phyloP scores from a whole-genome alignment of 2,329 filamentous ascomycete species.

The Mycosphaerella sp. region DNA sequence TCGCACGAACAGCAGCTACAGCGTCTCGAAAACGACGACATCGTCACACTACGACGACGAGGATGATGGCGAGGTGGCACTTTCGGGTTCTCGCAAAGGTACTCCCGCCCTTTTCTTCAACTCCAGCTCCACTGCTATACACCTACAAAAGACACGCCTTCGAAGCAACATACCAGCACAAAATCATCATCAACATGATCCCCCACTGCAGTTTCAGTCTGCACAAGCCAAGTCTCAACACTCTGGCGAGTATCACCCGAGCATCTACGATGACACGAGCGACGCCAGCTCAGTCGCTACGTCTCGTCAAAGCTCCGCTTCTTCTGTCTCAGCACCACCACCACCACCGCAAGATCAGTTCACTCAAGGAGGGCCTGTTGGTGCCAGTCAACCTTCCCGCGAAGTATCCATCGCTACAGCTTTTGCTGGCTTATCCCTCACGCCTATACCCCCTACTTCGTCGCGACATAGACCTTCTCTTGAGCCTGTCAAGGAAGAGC shows the following conservation, averaged over 20 bases:
- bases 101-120: slow-evolving; percentile 39
- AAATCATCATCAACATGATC: slow-evolving; percentile 10
- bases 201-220: slow-evolving; percentile 10
- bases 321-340: slow-evolving; percentile 18
- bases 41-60: slow-evolving; percentile 27
- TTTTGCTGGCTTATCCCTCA: slow-evolving; percentile 27
- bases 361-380: slow-evolving; percentile 22
- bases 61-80: slow-evolving; percentile 32
- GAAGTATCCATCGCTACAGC: slow-evolving; percentile 29
- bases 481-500: slow-evolving; percentile 29
- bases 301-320: slow-evolving; percentile 24
- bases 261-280: slow-evolving; percentile 18
- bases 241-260: slow-evolving; percentile 21
- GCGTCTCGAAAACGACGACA: slow-evolving; percentile 5
- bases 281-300: slow-evolving; percentile 17
- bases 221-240: slow-evolving; percentile 28
- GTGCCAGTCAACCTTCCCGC: slow-evolving; percentile 24
- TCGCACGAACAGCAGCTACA: slow-evolving; percentile 11
- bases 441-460: slow-evolving; percentile 18
- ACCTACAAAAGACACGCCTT: slow-evolving; percentile 32
- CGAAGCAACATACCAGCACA: slow-evolving; percentile 24
- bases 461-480: slow-evolving; percentile 28
- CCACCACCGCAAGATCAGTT: slow-evolving; percentile 10
- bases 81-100: slow-evolving; percentile 41
- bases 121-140: slow-evolving; percentile 24